These are phyloP conservation scores for Lactarius evosmus DNA, from an alignment of 768 basidiomycete genomes.

Conservation along the genomic window DNA sequence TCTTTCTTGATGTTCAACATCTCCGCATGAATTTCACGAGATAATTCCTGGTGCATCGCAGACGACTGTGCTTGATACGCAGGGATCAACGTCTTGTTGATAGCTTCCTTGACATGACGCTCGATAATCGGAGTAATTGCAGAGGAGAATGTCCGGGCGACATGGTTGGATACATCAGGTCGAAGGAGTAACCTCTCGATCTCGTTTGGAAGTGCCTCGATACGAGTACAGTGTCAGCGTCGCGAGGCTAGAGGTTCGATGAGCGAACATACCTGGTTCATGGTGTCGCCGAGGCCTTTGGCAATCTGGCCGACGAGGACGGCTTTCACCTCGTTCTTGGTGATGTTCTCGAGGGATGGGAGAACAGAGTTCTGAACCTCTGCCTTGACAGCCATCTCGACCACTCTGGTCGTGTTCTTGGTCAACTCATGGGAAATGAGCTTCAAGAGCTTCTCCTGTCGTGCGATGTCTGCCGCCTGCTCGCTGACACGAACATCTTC, in stretches of 20 bases:
- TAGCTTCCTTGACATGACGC: conserved; percentile 75
- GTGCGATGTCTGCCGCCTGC: conserved; percentile 74
- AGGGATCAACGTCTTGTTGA: conserved; percentile 71
- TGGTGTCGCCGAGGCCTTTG: conserved; percentile 64
- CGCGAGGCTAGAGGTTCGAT: background rate
- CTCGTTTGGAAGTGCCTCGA: conserved; percentile 69
- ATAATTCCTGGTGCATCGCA: conserved; percentile 74
- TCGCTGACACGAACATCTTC: conserved; percentile 78
- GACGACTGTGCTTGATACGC: conserved; percentile 72
- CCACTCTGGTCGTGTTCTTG: conserved; percentile 83
- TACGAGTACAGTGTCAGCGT: conserved; percentile 11
- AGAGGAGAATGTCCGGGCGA: conserved; percentile 68
- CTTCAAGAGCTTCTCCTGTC: conserved; percentile 88
- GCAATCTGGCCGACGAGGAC: conserved; percentile 78
- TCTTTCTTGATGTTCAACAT: conserved; percentile 77
- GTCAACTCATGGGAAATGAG: conserved; percentile 83
- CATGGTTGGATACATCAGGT: conserved; percentile 72
- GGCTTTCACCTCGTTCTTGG: conserved; percentile 73
- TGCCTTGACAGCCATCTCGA: conserved; percentile 83
- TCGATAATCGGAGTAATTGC: conserved; percentile 75
- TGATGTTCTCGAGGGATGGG: conserved; percentile 78
- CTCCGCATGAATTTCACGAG: conserved; percentile 71
- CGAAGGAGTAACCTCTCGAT: conserved; percentile 75
- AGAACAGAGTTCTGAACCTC: conserved; percentile 83
- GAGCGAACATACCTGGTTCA: conserved; percentile 57